A percentile compares a stretch with the other conserved stretches of the same genome.
Evolutionary conservation across 2,329 filamentous ascomycete species (phyloP).

Genomic region (Claviceps paspali): DNA sequence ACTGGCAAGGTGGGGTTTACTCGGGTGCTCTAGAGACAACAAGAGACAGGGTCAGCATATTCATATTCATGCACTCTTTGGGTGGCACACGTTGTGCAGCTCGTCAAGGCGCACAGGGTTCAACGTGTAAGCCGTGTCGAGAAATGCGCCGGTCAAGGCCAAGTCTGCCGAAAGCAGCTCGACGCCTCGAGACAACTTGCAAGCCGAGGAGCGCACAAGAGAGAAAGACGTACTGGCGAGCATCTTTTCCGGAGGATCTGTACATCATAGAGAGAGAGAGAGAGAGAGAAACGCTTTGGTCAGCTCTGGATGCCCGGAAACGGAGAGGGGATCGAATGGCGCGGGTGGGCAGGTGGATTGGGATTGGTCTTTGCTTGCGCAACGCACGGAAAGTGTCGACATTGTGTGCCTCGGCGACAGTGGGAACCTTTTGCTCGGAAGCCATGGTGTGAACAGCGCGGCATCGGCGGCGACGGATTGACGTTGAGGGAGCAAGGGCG

Average conservation of each 20-base stretch:
- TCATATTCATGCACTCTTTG: too few species aligned
- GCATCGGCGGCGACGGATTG: too few species aligned
- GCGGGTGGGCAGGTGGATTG: too few species aligned
- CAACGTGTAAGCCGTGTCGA: too few species aligned
- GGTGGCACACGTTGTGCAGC: too few species aligned
- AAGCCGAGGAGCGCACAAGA: too few species aligned
- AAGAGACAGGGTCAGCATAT: too few species aligned
- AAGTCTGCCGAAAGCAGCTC: too few species aligned
- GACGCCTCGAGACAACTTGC: too few species aligned
- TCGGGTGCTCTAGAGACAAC: slow-evolving; percentile 44
- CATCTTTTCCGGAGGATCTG: slow-evolving; percentile 52
- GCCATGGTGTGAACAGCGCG: slow-evolving; percentile 28
- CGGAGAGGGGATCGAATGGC: background rate
- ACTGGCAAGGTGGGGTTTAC: slow-evolving; percentile 52
- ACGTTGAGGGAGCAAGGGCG: too few species aligned
- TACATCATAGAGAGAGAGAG: slow-evolving; percentile 3
- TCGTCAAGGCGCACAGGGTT: too few species aligned
- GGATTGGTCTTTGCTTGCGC: background rate
- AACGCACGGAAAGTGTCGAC: slow-evolving; percentile 57
- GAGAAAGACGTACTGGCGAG: slow-evolving; percentile 44
- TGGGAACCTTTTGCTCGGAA: slow-evolving; percentile 27
- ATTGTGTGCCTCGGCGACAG: slow-evolving; percentile 60
- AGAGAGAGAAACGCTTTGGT: slow-evolving; percentile 1
- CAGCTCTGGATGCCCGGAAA: background rate
- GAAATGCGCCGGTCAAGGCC: too few species aligned